Conservation (phyloP, 2,329 filamentous ascomycete genomes). For the Fusarium musae region DNA sequence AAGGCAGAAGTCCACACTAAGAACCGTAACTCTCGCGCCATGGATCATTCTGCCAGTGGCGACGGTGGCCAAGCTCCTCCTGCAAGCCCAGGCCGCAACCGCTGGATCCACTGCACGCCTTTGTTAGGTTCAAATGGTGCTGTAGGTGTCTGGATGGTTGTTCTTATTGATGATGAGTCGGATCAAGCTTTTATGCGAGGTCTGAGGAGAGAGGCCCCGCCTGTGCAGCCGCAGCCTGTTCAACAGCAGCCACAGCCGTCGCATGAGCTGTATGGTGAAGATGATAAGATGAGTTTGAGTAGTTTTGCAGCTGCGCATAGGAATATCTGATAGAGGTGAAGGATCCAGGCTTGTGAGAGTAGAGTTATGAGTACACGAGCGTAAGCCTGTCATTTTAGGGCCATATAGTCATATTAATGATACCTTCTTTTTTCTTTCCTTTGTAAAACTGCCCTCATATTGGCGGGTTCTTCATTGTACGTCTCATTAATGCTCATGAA, state of each 20-base stretch:
- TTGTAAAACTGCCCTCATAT: not conserved
- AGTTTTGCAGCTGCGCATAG: slow-evolving; percentile 38
- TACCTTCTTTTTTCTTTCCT: not conserved
- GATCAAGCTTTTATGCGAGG: slow-evolving; percentile 18
- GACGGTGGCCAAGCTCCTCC: slow-evolving; percentile 24
- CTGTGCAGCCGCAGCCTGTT: slow-evolving; percentile 16
- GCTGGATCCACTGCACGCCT: slow-evolving; percentile 84
- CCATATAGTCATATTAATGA: slow-evolving; percentile 8
- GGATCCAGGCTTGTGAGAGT: not conserved
- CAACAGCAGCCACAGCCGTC: not conserved
- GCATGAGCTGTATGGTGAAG: slow-evolving; percentile 7
- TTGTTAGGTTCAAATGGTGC: slow-evolving; percentile 72
- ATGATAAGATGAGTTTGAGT: slow-evolving; percentile 36
- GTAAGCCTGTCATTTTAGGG: not conserved
- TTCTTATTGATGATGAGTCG: slow-evolving; percentile 74
- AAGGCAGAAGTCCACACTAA: slow-evolving; percentile 24
- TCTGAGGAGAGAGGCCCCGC: slow-evolving; percentile 25
- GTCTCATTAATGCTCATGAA: not conserved
- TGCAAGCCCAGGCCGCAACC: slow-evolving; percentile 61
- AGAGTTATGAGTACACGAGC: not conserved
- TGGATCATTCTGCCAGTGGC: slow-evolving; percentile 51
- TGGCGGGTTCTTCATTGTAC: not conserved
- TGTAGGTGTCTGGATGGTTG: slow-evolving; percentile 83
- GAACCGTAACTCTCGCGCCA: not conserved
- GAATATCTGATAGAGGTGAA: not conserved